Evolutionary conservation across 805 yeast genomes (phyloP).

Genomic region (Citeromyces matritensis): DNA sequence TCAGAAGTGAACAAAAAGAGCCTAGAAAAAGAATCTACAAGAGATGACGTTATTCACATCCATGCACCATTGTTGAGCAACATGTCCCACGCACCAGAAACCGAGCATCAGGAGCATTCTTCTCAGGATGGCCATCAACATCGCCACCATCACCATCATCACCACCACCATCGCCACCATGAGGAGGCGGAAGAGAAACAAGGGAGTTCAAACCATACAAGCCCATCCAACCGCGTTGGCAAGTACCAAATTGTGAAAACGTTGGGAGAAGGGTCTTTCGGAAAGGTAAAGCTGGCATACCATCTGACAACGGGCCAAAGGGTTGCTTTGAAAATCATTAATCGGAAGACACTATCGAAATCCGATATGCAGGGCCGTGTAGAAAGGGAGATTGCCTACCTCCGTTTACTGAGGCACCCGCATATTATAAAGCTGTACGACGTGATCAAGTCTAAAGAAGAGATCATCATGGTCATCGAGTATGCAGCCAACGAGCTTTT

Average conservation of each 20-base stretch:
- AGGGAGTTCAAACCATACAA: neutral
- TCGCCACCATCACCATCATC: constrained; percentile 6
- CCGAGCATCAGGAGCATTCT: constrained; percentile 5
- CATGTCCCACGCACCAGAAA: neutral
- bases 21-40: no score
- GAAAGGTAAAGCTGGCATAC: constrained; percentile 85
- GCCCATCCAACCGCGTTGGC: constrained; percentile 42
- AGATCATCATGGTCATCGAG: constrained; percentile 94
- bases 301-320: constrained; percentile 84
- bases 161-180: constrained; percentile 5
- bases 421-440: constrained; percentile 93
- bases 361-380: constrained; percentile 95
- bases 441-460: constrained; percentile 89
- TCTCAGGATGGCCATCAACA: constrained; percentile 9
- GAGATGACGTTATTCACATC: no score
- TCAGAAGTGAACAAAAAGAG: no score
- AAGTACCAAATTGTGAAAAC: constrained; percentile 88
- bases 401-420: constrained; percentile 82
- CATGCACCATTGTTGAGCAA: no score
- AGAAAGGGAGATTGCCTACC: constrained; percentile 85
- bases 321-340: constrained; percentile 88
- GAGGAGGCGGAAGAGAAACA: constrained; percentile 2
- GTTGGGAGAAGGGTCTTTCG: constrained; percentile 92
- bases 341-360: constrained; percentile 82
- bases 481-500: constrained; percentile 93